phyloP scores from a whole-genome alignment of 140 eudicot genomes.

The Cichorium intybus region DNA sequence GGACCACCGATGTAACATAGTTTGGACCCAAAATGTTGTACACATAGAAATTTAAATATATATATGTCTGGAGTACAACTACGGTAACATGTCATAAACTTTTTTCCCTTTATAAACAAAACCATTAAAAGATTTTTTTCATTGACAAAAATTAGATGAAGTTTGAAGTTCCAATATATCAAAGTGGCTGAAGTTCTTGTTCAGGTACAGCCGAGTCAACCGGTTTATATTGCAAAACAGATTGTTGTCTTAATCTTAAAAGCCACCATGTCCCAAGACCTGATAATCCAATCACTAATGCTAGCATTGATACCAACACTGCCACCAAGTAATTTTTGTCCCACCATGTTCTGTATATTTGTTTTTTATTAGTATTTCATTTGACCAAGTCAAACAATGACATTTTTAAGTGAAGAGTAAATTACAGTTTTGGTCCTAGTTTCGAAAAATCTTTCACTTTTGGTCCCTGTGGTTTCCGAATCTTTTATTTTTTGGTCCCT shows the following conservation, averaged over 20 bases:
- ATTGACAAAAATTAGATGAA: conserved; percentile 8
- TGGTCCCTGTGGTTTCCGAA: too few species aligned
- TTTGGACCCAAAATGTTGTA: conserved; percentile 22
- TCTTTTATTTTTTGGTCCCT: too few species aligned
- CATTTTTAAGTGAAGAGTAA: too few species aligned
- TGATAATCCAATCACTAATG: conserved; percentile 45
- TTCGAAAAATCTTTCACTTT: too few species aligned
- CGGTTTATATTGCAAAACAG: conserved; percentile 60
- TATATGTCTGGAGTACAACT: conserved; percentile 23
- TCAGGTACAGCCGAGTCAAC: conserved; percentile 71
- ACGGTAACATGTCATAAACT: conserved; percentile 19
- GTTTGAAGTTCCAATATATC: conserved; percentile 13
- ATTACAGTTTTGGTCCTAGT: too few species aligned
- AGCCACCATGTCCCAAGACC: conserved; percentile 72
- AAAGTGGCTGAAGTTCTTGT: conserved; percentile 93
- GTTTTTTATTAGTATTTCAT: conserved; percentile 1
- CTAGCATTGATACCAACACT: conserved; percentile 28
- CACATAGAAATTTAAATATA: conserved; percentile 21
- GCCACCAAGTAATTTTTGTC: conserved; percentile 45
- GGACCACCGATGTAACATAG: neutral
- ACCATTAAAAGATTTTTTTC: conserved; percentile 12
- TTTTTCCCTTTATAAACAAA: conserved; percentile 29
- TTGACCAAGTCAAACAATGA: too few species aligned
- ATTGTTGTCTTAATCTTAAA: conserved; percentile 58
- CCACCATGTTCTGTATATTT: conserved; percentile 77